phyloP scores from a whole-genome alignment of 306 rosid species.

The Begonia loranthoides region DNA sequence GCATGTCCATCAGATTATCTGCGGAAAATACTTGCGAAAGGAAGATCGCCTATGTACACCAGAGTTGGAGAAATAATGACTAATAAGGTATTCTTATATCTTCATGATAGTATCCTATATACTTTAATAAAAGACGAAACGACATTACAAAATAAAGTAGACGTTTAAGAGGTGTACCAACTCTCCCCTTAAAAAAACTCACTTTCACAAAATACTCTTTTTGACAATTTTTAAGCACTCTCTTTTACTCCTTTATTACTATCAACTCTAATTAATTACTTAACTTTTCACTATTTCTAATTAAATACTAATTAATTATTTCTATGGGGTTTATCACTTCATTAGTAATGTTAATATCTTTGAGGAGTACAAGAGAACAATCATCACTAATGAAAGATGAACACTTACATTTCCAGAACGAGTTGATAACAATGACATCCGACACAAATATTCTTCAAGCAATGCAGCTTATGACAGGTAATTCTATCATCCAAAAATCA shows the following conservation, averaged over 20 bases:
- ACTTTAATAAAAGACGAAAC: not conserved
- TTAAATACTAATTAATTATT: too few relatives aligned
- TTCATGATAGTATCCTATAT: not conserved
- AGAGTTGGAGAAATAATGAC: conserved; percentile 80
- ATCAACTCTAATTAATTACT: too few relatives aligned
- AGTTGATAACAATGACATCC: conserved; percentile 59
- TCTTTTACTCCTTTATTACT: too few relatives aligned
- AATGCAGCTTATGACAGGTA: conserved; percentile 86
- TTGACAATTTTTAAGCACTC: not conserved
- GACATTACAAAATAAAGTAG: conserved; percentile 7
- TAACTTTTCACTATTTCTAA: too few relatives aligned
- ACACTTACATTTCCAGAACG: conserved; percentile 28
- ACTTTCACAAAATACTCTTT: not conserved
- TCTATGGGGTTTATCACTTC: not conserved
- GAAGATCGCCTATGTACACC: conserved; percentile 61
- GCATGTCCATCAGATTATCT: conserved; percentile 36
- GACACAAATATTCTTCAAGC: conserved; percentile 74
- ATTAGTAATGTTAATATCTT: too few relatives aligned
- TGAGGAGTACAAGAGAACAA: too few relatives aligned
- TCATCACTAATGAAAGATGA: not conserved
- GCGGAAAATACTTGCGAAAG: conserved; percentile 58
- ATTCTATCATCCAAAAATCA: not conserved
- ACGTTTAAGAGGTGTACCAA: too few relatives aligned
- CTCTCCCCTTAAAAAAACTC: not conserved
- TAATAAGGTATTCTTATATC: conserved; percentile 35